Conservation (phyloP, 2,329 filamentous ascomycete species). For the Botrytis squamosa region DNA sequence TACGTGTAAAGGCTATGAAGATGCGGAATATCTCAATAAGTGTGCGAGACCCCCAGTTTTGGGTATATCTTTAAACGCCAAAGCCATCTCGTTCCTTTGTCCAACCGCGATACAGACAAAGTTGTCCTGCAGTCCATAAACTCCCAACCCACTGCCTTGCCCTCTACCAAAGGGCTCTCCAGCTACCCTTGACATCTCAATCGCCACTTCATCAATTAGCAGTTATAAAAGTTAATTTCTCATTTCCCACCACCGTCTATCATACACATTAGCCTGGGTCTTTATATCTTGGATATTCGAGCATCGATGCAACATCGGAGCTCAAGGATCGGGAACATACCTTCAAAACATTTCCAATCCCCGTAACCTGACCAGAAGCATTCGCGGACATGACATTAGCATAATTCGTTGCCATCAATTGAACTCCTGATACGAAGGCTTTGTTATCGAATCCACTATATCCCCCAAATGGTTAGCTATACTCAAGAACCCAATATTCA, state of each 20-base stretch:
- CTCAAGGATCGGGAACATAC: conserved; percentile 24
- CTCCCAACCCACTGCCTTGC: neutral
- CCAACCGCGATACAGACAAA: neutral
- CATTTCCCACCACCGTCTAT: conserved; percentile 34
- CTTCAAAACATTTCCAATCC: conserved; percentile 50
- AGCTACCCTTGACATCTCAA: too few relatives aligned
- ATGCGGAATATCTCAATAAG: neutral
- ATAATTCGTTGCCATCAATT: conserved; percentile 55
- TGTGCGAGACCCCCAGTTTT: neutral
- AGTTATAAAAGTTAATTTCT: conserved; percentile 30
- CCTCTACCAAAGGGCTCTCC: too few relatives aligned
- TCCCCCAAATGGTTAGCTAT: neutral
- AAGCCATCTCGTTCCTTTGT: fast-evolving
- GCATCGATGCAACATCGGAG: neutral
- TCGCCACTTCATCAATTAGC: neutral
- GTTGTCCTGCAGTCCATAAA: neutral
- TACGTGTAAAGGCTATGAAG: neutral
- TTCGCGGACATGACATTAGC: conserved; percentile 51
- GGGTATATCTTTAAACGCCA: neutral
- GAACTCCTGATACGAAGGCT: conserved; percentile 55
- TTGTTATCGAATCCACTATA: conserved; percentile 52
- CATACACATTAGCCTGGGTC: conserved; percentile 17
- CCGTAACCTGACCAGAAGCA: conserved; percentile 49
- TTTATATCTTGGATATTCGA: neutral
- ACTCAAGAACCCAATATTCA: neutral